Evolutionary conservation across 139 green algal species (phyloP), one percentile per base, ranked within the genome.

Genomic region (Chlorella sp.): DNA sequence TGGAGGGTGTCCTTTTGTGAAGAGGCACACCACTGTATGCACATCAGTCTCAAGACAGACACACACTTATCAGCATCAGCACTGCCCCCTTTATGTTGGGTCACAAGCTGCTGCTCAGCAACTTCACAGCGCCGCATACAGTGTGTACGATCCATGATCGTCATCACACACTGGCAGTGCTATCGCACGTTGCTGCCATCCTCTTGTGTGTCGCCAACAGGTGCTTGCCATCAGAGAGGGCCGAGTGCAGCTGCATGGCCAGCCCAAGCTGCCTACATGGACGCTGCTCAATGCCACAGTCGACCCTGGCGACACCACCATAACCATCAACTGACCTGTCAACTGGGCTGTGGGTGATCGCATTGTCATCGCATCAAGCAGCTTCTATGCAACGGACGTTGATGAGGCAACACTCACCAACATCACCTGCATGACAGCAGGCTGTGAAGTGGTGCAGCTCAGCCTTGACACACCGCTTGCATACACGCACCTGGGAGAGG

Each of bases 351-450:
- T 70, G 23, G 67, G 79, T 69, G 83, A 90, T 68, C 42, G 36
- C 20, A 86, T 92, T 49, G 87, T 79, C 34, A 79, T 92, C 33
- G 85, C 85, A n/a, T 82, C 77, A 29, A 85, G 70, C 72, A 73
- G 55, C 31, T 82, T 80, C 42, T 77, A 76, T 62, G 73, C 80
- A 0, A 14, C 49, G 2, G 77, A 92, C 2, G 79, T 80, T 3
- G 87, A 92, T 31, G 72, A 87, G 59, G 69, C 59, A 22, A 70
- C 49, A 32, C 70, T 83, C 23, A 72, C 59, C 17, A 64, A 42
- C 0, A 51, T 78, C 31, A 76, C 70, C 17, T 2, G 2, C 1
- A 20, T 66, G 33, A 10, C 1, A 29, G 3, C 35, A 17, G 66
- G 30, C 2, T 36, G 55, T 26, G 0, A 69, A 3, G 50, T 75